Evolutionary conservation across 495 filamentous ascomycete species (phyloP).

Genomic region (Aspergillus campestris): DNA sequence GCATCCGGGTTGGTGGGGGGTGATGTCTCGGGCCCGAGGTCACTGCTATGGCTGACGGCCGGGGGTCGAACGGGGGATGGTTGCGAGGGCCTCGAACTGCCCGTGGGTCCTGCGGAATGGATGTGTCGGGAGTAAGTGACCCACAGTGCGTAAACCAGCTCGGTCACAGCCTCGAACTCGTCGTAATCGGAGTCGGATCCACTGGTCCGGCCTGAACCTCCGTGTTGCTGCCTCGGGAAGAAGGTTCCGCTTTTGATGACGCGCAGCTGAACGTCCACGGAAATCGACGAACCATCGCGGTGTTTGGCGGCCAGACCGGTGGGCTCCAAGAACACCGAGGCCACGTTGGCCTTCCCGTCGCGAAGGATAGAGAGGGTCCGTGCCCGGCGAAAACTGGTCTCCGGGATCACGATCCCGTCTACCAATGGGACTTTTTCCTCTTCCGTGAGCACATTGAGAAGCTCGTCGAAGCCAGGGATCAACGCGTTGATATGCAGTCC

Average conservation of each 20-base stretch:
- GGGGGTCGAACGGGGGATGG: conserved; percentile 14
- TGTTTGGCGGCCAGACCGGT: conserved; percentile 78
- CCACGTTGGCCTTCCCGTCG: conserved; percentile 65
- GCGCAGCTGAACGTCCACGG: conserved; percentile 90
- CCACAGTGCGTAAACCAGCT: conserved; percentile 93
- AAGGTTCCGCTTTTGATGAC: conserved; percentile 79
- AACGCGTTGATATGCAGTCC: conserved; percentile 70
- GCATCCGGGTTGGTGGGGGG: conserved; percentile 5
- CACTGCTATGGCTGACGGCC: conserved; percentile 9
- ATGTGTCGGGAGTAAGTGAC: conserved; percentile 92
- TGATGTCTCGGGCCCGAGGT: conserved; percentile 6
- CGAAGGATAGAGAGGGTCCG: conserved; percentile 72
- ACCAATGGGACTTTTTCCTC: conserved; percentile 74
- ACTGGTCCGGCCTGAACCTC: conserved; percentile 21
- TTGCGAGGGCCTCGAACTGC: conserved; percentile 31
- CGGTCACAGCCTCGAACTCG: conserved; percentile 46
- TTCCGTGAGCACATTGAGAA: conserved; percentile 71
- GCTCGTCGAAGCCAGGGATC: conserved; percentile 78
- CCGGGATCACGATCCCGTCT: conserved; percentile 95
- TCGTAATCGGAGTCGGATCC: conserved; percentile 31
- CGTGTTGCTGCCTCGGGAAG: conserved; percentile 34
- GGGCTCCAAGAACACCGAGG: conserved; percentile 67
- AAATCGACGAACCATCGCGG: conserved; percentile 81
- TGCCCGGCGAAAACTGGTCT: conserved; percentile 89
- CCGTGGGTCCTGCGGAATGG: conserved; percentile 59